Evolutionary conservation across 371 early-diverging fungal species (phyloP).

Genomic region (Nosema muscidifuracis): DNA sequence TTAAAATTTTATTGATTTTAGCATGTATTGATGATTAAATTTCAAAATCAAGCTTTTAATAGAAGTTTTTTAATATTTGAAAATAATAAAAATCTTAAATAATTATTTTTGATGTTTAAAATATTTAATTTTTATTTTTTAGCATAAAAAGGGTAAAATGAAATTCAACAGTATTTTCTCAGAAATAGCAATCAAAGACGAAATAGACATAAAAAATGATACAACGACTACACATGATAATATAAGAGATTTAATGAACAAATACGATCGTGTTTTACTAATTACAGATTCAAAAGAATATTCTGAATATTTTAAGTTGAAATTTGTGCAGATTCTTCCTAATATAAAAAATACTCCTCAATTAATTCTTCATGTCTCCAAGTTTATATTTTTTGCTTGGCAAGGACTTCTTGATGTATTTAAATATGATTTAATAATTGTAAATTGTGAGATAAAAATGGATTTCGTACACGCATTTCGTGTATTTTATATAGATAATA

Average conservation of each 20-base stretch:
- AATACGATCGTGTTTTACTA: not conserved
- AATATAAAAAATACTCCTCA: not conserved
- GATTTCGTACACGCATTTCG: not conserved
- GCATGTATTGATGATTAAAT: too few relatives aligned
- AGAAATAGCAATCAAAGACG: not conserved
- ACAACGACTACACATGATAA: too few relatives aligned
- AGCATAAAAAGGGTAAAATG: too few relatives aligned
- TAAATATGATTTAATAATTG: not conserved
- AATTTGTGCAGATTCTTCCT: not conserved
- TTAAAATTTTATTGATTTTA: too few relatives aligned
- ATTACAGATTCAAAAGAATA: not conserved
- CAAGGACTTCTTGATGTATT: not conserved
- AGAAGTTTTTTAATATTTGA: too few relatives aligned
- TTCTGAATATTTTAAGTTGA: not conserved
- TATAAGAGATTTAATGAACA: too few relatives aligned
- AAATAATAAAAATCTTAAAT: too few relatives aligned
- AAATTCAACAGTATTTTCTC: not conserved
- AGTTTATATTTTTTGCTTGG: slow-evolving; percentile 5
- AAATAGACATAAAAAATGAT: too few relatives aligned
- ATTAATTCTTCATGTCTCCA: not conserved
- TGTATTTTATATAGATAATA: not conserved
- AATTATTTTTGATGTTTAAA: too few relatives aligned
- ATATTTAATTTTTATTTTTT: too few relatives aligned
- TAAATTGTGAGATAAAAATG: not conserved
- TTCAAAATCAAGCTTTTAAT: too few relatives aligned